phyloP scores from a whole-genome alignment of 139 green algal species.

The Chlorella sp. region DNA sequence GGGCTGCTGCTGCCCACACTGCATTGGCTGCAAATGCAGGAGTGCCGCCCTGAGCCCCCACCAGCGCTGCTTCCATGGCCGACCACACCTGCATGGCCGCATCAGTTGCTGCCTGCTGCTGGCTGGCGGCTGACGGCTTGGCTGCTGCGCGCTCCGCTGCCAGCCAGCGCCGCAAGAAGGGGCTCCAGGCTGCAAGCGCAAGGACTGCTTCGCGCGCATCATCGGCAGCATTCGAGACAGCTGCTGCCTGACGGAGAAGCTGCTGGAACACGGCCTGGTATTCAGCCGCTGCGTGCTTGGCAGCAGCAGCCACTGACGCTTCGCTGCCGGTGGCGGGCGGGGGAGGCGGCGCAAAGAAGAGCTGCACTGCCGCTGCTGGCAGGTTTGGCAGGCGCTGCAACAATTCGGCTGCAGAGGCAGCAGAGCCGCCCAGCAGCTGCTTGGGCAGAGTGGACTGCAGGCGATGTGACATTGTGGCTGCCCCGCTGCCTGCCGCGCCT shows the following conservation, averaged over 20 bases:
- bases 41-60: background rate
- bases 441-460: slow-evolving; percentile 36
- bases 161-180: slow-evolving; percentile 38
- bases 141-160: background rate
- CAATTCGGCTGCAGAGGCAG: background rate
- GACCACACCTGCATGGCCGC: slow-evolving; percentile 27
- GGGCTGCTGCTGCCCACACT: slow-evolving; percentile 29
- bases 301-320: background rate
- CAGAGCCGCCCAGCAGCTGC: slow-evolving; percentile 28
- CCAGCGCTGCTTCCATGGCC: background rate
- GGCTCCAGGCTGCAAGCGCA: slow-evolving; percentile 2
- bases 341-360: slow-evolving; percentile 19
- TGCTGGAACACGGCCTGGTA: slow-evolving; percentile 28
- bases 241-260: background rate
- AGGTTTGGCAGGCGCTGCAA: slow-evolving; percentile 32
- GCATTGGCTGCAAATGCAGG: background rate
- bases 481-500: background rate
- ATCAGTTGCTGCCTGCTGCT: background rate
- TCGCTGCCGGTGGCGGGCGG: slow-evolving; percentile 1
- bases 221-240: background rate
- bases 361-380: slow-evolving; percentile 11
- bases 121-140: background rate
- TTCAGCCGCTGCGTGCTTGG: slow-evolving; percentile 10
- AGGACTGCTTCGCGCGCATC: background rate
- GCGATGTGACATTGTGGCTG: background rate